A percentile compares a stretch with the other conserved stretches of the same genome.
Evolutionary conservation across 768 basidiomycete genomes (phyloP).

Genomic region (Boletus pseudo-olivaceus): DNA sequence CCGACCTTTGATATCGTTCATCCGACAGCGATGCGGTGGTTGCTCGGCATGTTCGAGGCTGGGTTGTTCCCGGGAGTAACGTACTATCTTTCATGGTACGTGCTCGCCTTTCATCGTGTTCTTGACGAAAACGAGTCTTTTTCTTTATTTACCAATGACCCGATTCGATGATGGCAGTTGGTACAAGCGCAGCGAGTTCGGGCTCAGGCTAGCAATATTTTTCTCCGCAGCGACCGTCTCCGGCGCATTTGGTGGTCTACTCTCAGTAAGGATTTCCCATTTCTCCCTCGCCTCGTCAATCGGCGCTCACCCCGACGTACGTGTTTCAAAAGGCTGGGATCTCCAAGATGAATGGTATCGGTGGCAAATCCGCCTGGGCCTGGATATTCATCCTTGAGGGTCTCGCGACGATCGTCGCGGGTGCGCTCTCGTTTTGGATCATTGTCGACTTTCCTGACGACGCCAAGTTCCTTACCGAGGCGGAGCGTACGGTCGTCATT

Average conservation of each 20-base stretch:
- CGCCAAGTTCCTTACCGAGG: constrained; percentile 71
- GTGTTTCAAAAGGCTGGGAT: constrained; percentile 46
- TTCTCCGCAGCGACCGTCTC: constrained; percentile 77
- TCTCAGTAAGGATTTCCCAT: constrained; percentile 46
- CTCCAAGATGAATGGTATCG: constrained; percentile 68
- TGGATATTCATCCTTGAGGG: constrained; percentile 82
- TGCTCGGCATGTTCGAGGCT: constrained; percentile 70
- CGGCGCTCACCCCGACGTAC: neutral
- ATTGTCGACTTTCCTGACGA: constrained; percentile 83
- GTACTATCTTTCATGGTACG: constrained; percentile 71
- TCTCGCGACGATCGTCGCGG: constrained; percentile 63
- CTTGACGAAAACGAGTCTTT: neutral
- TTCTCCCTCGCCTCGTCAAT: neutral
- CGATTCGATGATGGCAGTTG: constrained; percentile 34
- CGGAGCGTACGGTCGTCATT: constrained; percentile 63
- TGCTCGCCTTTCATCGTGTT: constrained; percentile 4
- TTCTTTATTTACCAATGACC: constrained; percentile 44
- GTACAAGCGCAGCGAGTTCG: constrained; percentile 74
- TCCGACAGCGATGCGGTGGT: constrained; percentile 59
- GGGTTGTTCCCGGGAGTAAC: constrained; percentile 45
- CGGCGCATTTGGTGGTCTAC: constrained; percentile 77
- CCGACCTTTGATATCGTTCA: neutral
- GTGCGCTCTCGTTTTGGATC: constrained; percentile 65
- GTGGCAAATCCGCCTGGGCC: constrained; percentile 60
- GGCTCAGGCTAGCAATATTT: constrained; percentile 60